Conservation (phyloP, 2,329 filamentous ascomycete genomes). For the Microcera coccophila region DNA sequence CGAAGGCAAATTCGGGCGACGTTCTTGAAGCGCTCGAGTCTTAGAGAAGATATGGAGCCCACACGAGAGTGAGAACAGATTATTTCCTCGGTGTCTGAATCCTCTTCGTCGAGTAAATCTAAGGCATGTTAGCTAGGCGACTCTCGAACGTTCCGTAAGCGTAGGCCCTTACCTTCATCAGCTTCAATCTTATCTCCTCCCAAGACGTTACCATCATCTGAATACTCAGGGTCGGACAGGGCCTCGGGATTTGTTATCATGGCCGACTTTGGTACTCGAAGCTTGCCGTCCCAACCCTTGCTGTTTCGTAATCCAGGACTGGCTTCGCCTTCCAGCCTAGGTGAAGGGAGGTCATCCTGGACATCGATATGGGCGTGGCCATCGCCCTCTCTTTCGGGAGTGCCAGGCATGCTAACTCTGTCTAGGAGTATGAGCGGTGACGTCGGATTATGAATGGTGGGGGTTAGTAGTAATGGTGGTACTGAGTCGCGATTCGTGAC, state of each 20-base stretch:
- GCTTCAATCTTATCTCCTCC: conserved; percentile 72
- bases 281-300: conserved; percentile 80
- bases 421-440: conserved; percentile 4
- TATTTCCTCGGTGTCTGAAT: conserved; percentile 67
- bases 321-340: conserved; percentile 38
- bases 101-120: conserved; percentile 61
- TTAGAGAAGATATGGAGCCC: conserved; percentile 69
- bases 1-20: conserved; percentile 79
- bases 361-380: conserved; percentile 48
- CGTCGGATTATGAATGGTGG: conserved; percentile 16
- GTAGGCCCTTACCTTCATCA: conserved; percentile 63
- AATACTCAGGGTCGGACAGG: conserved; percentile 80
- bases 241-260: conserved; percentile 74
- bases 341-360: conserved; percentile 39
- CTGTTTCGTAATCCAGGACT: conserved; percentile 53
- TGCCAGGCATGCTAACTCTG: conserved; percentile 38
- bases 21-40: conserved; percentile 77
- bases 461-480: not conserved
- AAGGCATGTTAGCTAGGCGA: conserved; percentile 1
- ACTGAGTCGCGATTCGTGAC: not conserved
- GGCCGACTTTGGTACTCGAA: conserved; percentile 61
- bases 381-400: conserved; percentile 36
- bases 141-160: not conserved
- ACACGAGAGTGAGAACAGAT: conserved; percentile 87
- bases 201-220: conserved; percentile 64